A percentile compares a stretch with the other conserved stretches of the same genome.
phyloP scores from a whole-genome alignment of 2,329 filamentous ascomycete species.

The Tolypocladium guangdongense region DNA sequence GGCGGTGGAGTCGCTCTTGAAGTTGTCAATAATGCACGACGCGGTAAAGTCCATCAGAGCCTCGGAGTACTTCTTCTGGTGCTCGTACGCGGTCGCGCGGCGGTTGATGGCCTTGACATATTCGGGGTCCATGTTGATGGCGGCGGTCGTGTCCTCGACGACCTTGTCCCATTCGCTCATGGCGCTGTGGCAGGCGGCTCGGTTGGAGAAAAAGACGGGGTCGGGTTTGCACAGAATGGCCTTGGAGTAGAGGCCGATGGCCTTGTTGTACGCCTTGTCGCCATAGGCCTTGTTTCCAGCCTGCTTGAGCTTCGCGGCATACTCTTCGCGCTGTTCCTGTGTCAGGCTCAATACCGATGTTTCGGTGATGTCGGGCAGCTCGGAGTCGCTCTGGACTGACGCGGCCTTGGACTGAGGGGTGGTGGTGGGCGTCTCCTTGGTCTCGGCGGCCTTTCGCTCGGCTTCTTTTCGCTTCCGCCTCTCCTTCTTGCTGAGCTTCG shows the following conservation, averaged over 20 bases:
- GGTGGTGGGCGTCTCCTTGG: slow-evolving; percentile 24
- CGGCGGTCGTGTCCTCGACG: slow-evolving; percentile 91
- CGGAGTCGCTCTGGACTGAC: slow-evolving; percentile 48
- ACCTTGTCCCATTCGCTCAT: slow-evolving; percentile 91
- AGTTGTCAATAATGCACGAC: slow-evolving; percentile 97
- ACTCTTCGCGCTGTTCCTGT: slow-evolving; percentile 67
- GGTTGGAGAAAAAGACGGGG: slow-evolving; percentile 97
- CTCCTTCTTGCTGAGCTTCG: slow-evolving; percentile 83
- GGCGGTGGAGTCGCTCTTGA: slow-evolving; percentile 83
- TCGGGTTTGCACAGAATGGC: slow-evolving; percentile 96
- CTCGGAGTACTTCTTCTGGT: slow-evolving; percentile 82
- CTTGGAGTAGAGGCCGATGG: slow-evolving; percentile 90
- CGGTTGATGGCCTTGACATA: slow-evolving; percentile 98
- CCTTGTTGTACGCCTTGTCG: slow-evolving; percentile 83
- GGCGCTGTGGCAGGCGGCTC: slow-evolving; percentile 93
- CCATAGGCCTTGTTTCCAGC: slow-evolving; percentile 95
- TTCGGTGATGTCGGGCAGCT: slow-evolving; percentile 58
- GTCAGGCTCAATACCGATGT: slow-evolving; percentile 39
- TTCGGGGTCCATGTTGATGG: slow-evolving; percentile 84
- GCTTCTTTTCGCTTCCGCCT: slow-evolving; percentile 78
- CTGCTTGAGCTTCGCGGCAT: slow-evolving; percentile 84
- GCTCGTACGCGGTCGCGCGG: slow-evolving; percentile 91
- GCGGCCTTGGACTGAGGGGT: slow-evolving; percentile 36
- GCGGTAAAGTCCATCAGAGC: slow-evolving; percentile 95
- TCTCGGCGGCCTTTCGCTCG: slow-evolving; percentile 44